These are phyloP conservation scores for Pythium brachiatum DNA, from an alignment of 352 stramenopile species.

Conservation along the genomic window DNA sequence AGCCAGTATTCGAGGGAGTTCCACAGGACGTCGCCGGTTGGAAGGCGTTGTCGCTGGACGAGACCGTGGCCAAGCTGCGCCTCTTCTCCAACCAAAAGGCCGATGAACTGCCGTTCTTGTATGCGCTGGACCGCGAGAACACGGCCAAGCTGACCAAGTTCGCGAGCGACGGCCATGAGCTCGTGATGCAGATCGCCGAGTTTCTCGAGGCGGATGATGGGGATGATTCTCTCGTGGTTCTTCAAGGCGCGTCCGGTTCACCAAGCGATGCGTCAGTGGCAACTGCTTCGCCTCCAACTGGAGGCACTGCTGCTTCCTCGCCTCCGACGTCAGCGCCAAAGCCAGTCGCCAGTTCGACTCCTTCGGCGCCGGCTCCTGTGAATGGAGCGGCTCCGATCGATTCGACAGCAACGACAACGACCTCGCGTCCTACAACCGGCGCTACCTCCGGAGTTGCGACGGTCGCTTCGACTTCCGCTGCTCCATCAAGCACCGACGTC, in stretches of 20 bases:
- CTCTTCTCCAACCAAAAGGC: slow-evolving; percentile 16
- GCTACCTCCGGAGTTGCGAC: too few species aligned
- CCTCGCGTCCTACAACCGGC: neutral
- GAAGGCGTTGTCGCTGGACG: slow-evolving; percentile 7
- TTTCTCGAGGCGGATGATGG: neutral
- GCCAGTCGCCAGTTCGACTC: too few species aligned
- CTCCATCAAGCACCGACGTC: too few species aligned
- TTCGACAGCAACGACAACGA: neutral
- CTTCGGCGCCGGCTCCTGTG: neutral
- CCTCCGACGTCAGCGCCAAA: too few species aligned
- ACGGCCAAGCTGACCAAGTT: slow-evolving; percentile 12
- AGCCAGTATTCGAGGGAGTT: slow-evolving; percentile 5
- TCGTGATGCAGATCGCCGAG: slow-evolving; percentile 2
- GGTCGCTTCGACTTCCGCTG: too few species aligned
- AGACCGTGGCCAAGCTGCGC: slow-evolving; percentile 12
- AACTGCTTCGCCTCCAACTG: too few species aligned
- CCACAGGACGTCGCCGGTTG: slow-evolving; percentile 19
- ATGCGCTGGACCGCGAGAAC: slow-evolving; percentile 7
- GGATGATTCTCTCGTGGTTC: too few species aligned
- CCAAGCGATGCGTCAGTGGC: too few species aligned
- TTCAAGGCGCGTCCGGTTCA: too few species aligned
- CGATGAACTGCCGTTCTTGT: slow-evolving; percentile 14
- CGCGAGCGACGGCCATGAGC: slow-evolving; percentile 4
- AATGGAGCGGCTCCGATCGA: neutral
- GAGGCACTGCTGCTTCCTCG: neutral